These are phyloP conservation scores for Pisolithus albus DNA, from an alignment of 768 basidiomycete genomes.

Conservation along the genomic window DNA sequence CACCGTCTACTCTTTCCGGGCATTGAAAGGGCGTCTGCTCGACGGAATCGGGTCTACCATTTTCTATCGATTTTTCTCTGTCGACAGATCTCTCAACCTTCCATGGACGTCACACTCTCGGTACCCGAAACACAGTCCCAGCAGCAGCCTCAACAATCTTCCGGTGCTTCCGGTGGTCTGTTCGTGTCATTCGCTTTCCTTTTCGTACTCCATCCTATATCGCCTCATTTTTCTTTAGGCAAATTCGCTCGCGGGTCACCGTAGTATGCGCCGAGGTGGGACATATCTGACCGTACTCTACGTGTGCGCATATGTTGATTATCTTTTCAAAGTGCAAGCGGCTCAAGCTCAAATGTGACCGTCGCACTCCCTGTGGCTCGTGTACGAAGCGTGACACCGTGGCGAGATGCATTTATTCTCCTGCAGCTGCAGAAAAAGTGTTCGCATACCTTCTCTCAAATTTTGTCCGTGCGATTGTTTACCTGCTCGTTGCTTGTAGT, in stretches of 20 bases:
- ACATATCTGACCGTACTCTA: not conserved
- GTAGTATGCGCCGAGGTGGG: conserved; percentile 77
- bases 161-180: conserved; percentile 23
- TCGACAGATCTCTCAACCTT: not conserved
- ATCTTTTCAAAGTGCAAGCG: conserved; percentile 65
- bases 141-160: conserved; percentile 13
- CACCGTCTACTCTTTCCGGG: not conserved
- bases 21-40: not conserved
- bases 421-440: conserved; percentile 84
- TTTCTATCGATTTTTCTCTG: not conserved
- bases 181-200: conserved; percentile 14
- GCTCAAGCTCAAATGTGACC: conserved; percentile 79
- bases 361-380: conserved; percentile 67
- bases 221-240: conserved; percentile 29
- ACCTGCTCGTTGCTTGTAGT: conserved; percentile 25
- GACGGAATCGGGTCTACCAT: not conserved
- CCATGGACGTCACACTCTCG: conserved; percentile 15
- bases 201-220: conserved; percentile 3
- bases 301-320: not conserved
- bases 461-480: not conserved
- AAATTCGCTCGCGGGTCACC: conserved; percentile 70
- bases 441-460: conserved; percentile 28
- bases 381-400: conserved; percentile 77
- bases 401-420: conserved; percentile 66
- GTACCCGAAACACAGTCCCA: conserved; percentile 13